These are phyloP conservation scores for Citrus inodora DNA, from an alignment of 345 rosid species.

Conservation along the genomic window DNA sequence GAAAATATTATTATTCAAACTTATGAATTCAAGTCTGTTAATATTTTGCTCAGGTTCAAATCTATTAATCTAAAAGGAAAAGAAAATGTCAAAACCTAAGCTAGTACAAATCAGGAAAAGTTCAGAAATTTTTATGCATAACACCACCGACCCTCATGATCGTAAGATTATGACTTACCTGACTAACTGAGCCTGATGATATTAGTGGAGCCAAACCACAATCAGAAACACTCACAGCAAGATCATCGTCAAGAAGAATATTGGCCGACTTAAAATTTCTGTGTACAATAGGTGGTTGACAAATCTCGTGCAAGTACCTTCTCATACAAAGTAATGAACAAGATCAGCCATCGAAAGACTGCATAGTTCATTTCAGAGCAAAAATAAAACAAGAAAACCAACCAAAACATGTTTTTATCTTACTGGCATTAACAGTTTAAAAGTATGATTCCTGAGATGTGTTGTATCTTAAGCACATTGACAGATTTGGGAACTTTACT, in stretches of 20 bases:
- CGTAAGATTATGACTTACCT: slow-evolving; percentile 43
- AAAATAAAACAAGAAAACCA: background rate
- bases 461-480: background rate
- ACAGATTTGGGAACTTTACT: background rate
- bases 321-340: slow-evolving; percentile 10
- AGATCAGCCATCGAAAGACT: slow-evolving; percentile 8
- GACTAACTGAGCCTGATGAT: slow-evolving; percentile 85
- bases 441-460: background rate
- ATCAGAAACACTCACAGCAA: slow-evolving; percentile 71
- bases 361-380: background rate
- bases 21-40: background rate
- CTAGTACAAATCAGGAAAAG: slow-evolving; percentile 4
- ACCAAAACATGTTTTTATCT: background rate
- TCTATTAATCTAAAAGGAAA: background rate
- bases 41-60: background rate
- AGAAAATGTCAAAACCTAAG: background rate
- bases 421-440: background rate
- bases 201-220: slow-evolving; percentile 89
- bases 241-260: slow-evolving; percentile 86
- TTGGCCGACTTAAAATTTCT: slow-evolving; percentile 85
- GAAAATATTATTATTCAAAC: background rate
- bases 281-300: slow-evolving; percentile 85
- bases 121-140: background rate
- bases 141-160: background rate
- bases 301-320: slow-evolving; percentile 95